Evolutionary conservation across 2,329 filamentous ascomycete genomes (phyloP).

Genomic region (Sporothrix luriei): DNA sequence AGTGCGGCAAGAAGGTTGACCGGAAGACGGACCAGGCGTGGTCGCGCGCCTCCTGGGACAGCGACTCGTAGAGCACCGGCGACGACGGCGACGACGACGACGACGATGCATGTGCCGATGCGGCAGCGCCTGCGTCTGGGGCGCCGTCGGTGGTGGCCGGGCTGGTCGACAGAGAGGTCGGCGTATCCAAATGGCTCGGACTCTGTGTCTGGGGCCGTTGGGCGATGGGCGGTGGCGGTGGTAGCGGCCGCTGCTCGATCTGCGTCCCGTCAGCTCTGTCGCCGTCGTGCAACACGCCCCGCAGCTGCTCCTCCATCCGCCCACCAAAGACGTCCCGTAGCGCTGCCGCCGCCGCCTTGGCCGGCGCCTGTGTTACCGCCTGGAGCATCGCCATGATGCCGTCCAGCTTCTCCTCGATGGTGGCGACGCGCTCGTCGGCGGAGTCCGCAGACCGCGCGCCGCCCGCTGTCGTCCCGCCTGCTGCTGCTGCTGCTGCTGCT

Average conservation of each 20-base stretch:
- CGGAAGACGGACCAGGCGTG: conserved; percentile 44
- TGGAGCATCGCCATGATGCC: conserved; percentile 50
- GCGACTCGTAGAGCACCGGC: neutral
- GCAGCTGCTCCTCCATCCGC: neutral
- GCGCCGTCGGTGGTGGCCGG: neutral
- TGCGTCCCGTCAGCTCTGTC: neutral
- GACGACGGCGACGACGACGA: too few species aligned
- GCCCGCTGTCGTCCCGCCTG: neutral
- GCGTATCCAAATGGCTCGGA: neutral
- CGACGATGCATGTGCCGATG: neutral
- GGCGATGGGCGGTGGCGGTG: neutral
- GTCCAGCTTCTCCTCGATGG: conserved; percentile 55
- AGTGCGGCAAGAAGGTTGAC: conserved; percentile 42
- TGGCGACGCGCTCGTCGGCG: conserved; percentile 45
- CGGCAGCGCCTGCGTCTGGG: neutral
- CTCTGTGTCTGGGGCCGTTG: neutral
- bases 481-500: neutral
- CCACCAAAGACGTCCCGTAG: neutral
- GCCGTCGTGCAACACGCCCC: neutral
- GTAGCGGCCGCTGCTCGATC: neutral
- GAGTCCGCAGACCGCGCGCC: neutral
- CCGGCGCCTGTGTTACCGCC: conserved; percentile 39
- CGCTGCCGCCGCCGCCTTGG: conserved; percentile 9
- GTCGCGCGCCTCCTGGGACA: conserved; percentile 11
- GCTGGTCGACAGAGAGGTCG: conserved; percentile 4